Evolutionary conservation across 495 filamentous ascomycete species (phyloP), one percentile per base, ranked within the genome.

Genomic region (Monascus purpureus): DNA sequence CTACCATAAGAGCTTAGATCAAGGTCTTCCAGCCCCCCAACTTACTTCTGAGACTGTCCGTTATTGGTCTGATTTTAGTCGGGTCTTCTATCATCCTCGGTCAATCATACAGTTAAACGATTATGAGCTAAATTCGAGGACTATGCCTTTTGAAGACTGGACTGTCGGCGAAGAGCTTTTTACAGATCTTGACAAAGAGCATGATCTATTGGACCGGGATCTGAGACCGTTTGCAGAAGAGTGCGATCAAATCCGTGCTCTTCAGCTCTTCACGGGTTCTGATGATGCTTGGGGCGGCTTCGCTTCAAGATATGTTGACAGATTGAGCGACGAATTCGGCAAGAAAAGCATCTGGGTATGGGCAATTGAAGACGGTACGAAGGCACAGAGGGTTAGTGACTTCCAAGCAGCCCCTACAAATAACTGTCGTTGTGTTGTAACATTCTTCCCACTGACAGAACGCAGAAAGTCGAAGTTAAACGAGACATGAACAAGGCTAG

Each of bases 221-320:
- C 46, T 96, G 17, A 68, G 92, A 34, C 70, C 72, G 1, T 93
- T 93, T 46, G 72, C 75, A 1, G 90, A 99, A 56, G 90, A 95
- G 55, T 90, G 86, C 37, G 90, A 99, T 50, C 75, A 82, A 36
- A 62, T 96, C 55, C 86, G 94, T 48, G 88, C 77, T 0, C 53
- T 99, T 17, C 86, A 96, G 45, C 45, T 96, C 13, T 68, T 95
- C 30, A 66, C 80, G 0, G 67, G 72, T 8, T 57, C 78, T 7
- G 86, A 94, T 49, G 85, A 93, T 65, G 87, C 82, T 1, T 99
- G 90, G 92, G 85, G 82, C 34, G 86, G 87, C 0, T 95, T 95
- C 52, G 68, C 79, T 7, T 61, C 75, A 2, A 65, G 63, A 45
- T 95, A 93, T 59, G 45, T 92, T 12, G 84, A 94, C 45, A 62